Base-by-base conservation (phyloP, 805 yeast species). In the Metschnikowia peoriensis region DNA sequence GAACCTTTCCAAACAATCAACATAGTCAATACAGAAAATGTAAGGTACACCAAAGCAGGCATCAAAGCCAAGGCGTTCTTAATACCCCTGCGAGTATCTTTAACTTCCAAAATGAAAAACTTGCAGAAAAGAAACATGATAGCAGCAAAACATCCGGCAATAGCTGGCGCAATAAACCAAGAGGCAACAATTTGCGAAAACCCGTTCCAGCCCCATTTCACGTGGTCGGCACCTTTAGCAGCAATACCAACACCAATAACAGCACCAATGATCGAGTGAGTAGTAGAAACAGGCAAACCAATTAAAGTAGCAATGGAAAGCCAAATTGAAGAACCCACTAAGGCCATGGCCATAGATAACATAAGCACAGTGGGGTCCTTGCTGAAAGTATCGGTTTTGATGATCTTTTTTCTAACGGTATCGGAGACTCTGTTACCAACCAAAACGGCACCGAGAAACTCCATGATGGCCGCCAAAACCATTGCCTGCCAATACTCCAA, bases 1-100 rank as follows among this genome's bases (percentile, higher is more conserved):
- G 92, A 85, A 61, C 91, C 92, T 66, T 87, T 86, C 88, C 89
- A 85, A 38, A 84, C 89, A 64, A 87, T 83, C 68, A 86, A 77
- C 88, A 88, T 85, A 53, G 91, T 84, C 61, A 87, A 75, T 46
- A 86, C 77, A 40, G 84, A 66, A 52, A 84, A 82, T 27, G 89
- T 79, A 38, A 74, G 63, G 58, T 80, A 85, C 17, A 86, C 86
- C 65, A 85, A 76, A 27, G 77, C 48, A 10, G 91, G 92, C 57
- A 83, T 82, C 42, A 83, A 64, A 8, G 75, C 39, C 57, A 88
- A 72, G 3, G 85, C 90, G 57, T 80, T 76, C 67, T 78, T 77
- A 48, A 84, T 62, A 32, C 80, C 75, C 15, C 61, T 63, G 37
- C 61, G 61, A 38, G 64, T 56, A 53, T 79, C 67, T 61, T 79